Conservation (phyloP, 1,284 basidiomycete genomes). For the Sanghuangporus weigelae region DNA sequence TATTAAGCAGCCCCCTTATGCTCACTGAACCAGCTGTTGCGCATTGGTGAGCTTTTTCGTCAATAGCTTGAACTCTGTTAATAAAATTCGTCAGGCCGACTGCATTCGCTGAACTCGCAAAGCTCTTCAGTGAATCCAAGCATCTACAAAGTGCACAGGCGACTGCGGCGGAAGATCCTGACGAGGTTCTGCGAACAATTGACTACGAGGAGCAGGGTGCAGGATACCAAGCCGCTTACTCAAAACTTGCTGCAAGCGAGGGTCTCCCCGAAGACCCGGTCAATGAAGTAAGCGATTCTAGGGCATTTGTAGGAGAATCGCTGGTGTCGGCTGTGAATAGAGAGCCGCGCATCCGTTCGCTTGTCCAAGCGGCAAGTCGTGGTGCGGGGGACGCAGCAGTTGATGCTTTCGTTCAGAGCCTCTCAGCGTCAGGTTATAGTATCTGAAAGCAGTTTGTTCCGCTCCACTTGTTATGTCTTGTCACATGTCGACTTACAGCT, state of each 20-base stretch:
- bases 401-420: constrained; percentile 29
- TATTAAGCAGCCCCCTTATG: constrained; percentile 72
- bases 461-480: no score
- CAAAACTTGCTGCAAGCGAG: constrained; percentile 82
- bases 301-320: constrained; percentile 45
- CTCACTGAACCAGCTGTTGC: constrained; percentile 56
- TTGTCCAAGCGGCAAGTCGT: not conserved
- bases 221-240: constrained; percentile 93
- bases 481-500: no score
- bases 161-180: constrained; percentile 45
- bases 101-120: constrained; percentile 69
- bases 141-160: constrained; percentile 49
- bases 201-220: constrained; percentile 88
- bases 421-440: constrained; percentile 22
- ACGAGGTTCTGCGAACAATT: constrained; percentile 66
- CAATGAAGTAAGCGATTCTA: constrained; percentile 52
- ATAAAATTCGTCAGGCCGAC: constrained; percentile 47
- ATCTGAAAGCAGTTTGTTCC: not conserved
- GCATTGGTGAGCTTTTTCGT: constrained; percentile 53
- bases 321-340: constrained; percentile 29
- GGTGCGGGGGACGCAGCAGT: not conserved
- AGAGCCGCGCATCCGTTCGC: constrained; percentile 6
- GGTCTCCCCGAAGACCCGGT: constrained; percentile 50
- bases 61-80: not conserved
- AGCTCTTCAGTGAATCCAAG: constrained; percentile 72